A percentile compares a stretch with the other conserved stretches of the same genome.
phyloP scores from a whole-genome alignment of 2,329 filamentous ascomycete species.

The Scortechinia acanthostroma region DNA sequence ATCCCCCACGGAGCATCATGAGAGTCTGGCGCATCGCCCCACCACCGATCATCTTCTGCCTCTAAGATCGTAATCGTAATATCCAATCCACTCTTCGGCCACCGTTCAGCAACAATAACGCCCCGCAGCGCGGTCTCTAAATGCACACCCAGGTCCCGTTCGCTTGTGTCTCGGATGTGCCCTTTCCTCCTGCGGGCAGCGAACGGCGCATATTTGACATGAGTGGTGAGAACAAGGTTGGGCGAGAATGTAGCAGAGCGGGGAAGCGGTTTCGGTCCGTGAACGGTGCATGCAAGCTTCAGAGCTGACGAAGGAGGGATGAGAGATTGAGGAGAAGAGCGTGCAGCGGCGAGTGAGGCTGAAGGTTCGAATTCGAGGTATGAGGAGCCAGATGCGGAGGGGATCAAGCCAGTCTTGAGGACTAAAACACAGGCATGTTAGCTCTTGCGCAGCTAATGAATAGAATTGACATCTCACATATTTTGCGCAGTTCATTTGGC shows the following conservation, averaged over 20 bases:
- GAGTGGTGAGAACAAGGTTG: constrained; percentile 82
- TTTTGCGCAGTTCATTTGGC: background rate
- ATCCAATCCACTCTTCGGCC: constrained; percentile 98
- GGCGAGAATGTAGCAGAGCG: constrained; percentile 86
- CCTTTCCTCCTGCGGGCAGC: constrained; percentile 76
- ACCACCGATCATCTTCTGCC: constrained; percentile 72
- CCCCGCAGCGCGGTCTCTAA: constrained; percentile 84
- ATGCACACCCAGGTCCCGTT: constrained; percentile 84
- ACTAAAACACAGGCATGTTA: constrained; percentile 38
- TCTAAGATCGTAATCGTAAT: constrained; percentile 88
- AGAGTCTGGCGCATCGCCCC: constrained; percentile 29
- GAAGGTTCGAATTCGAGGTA: constrained; percentile 65
- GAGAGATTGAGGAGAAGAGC: constrained; percentile 20
- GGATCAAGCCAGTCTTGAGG: constrained; percentile 83
- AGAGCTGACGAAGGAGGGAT: constrained; percentile 52
- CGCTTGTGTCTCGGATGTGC: constrained; percentile 77
- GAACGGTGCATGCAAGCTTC: constrained; percentile 87
- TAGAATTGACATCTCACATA: background rate
- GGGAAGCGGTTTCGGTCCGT: constrained; percentile 84
- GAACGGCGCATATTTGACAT: constrained; percentile 95
- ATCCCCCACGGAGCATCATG: constrained; percentile 68
- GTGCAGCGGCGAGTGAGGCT: background rate
- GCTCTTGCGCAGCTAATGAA: constrained; percentile 3
- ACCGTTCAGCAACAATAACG: constrained; percentile 84
- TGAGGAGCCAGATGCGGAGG: constrained; percentile 86